A percentile compares a stretch with the other conserved stretches of the same genome.
Evolutionary conservation across 768 basidiomycete genomes (phyloP).

Genomic region (Calocybe cyanea): DNA sequence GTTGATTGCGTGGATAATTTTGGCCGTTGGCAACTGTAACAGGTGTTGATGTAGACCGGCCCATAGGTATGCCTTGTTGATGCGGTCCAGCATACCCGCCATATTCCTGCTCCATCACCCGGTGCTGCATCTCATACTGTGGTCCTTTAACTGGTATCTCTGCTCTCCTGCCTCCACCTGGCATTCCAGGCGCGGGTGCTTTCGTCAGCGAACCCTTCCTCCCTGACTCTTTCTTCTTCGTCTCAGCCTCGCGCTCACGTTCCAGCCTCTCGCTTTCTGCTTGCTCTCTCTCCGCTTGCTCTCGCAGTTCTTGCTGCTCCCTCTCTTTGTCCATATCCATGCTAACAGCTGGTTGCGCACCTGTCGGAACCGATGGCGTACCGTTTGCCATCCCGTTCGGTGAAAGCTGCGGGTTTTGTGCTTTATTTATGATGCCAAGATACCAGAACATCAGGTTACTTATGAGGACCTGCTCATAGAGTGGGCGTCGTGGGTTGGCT

Average conservation of each 20-base stretch:
- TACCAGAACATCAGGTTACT: slow-evolving; percentile 99
- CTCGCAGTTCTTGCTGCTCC: slow-evolving; percentile 36
- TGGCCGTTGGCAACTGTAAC: slow-evolving; percentile 23
- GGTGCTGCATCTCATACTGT: slow-evolving; percentile 92
- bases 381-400: slow-evolving; percentile 25
- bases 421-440: slow-evolving; percentile 94
- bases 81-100: slow-evolving; percentile 38
- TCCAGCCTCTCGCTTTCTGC: slow-evolving; percentile 38
- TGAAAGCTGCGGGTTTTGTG: slow-evolving; percentile 49
- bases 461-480: slow-evolving; percentile 95
- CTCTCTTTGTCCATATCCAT: slow-evolving; percentile 35
- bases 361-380: slow-evolving; percentile 18
- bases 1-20: slow-evolving; percentile 27
- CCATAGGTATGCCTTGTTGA: slow-evolving; percentile 26
- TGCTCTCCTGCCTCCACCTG: slow-evolving; percentile 56
- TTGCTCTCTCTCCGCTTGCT: slow-evolving; percentile 39
- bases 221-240: slow-evolving; percentile 52
- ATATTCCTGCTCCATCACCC: slow-evolving; percentile 90
- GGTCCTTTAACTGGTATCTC: slow-evolving; percentile 88
- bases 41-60: slow-evolving; percentile 22
- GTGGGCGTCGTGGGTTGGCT: slow-evolving; percentile 91
- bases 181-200: slow-evolving; percentile 40
- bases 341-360: slow-evolving; percentile 28
- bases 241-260: slow-evolving; percentile 44
- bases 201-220: slow-evolving; percentile 68